A percentile compares a stretch with the other conserved stretches of the same genome.
phyloP scores from a whole-genome alignment of 768 basidiomycete genomes.

The Hypholoma sublateritium region DNA sequence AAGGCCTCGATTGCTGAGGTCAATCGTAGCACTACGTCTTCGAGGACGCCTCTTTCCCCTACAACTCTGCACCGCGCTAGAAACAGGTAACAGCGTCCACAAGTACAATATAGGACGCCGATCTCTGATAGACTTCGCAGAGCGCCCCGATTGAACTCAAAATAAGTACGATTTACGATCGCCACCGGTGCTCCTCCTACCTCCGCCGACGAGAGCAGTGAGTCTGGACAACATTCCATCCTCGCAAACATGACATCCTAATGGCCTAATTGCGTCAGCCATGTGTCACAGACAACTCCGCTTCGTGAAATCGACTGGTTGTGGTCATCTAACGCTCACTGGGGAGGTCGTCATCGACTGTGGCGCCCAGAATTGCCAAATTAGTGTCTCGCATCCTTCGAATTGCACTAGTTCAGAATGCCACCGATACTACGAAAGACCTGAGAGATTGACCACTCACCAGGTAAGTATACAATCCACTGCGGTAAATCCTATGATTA shows the following conservation, averaged over 20 bases:
- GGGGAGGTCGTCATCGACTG: constrained; percentile 55
- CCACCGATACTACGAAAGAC: constrained; percentile 60
- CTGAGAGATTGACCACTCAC: constrained; percentile 45
- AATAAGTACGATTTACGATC: constrained; percentile 36
- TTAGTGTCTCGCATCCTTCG: constrained; percentile 50
- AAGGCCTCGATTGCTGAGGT: constrained; percentile 18
- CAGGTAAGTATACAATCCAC: constrained; percentile 35
- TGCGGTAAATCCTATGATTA: constrained; percentile 9
- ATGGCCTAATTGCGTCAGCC: constrained; percentile 23
- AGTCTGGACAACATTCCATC: constrained; percentile 19
- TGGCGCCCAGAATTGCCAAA: constrained; percentile 35
- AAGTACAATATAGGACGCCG: constrained; percentile 14
- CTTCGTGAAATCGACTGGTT: constrained; percentile 48
- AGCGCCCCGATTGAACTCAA: constrained; percentile 34
- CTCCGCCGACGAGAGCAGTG: constrained; percentile 52
- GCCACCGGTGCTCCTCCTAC: constrained; percentile 40
- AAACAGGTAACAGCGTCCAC: constrained; percentile 14
- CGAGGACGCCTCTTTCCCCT: constrained; percentile 6
- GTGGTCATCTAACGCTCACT: constrained; percentile 54
- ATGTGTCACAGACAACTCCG: constrained; percentile 70
- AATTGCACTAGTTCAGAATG: constrained; percentile 49
- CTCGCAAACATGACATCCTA: constrained; percentile 16
- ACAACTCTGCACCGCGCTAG: constrained; percentile 1
- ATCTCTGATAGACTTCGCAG: constrained; percentile 31
- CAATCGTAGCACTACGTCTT: constrained; percentile 5